These are phyloP conservation scores for Albugo candida DNA, from an alignment of 352 stramenopile species.

Conservation along the genomic window DNA sequence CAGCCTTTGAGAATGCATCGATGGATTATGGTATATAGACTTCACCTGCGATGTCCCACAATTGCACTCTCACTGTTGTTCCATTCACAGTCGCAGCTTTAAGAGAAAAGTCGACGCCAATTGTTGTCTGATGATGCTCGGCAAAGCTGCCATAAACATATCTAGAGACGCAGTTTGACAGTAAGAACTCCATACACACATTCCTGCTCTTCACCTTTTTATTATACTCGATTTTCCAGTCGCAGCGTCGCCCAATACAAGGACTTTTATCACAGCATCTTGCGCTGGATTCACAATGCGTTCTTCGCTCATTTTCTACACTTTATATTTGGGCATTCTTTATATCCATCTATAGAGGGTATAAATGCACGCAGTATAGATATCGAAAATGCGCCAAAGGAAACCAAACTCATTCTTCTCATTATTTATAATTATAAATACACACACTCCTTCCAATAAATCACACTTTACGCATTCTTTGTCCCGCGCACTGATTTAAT, in stretches of 20 bases:
- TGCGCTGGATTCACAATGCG: slow-evolving; percentile 36
- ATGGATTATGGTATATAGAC: background rate
- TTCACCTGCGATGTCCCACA: slow-evolving; percentile 83
- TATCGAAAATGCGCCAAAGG: too few species aligned
- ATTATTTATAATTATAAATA: too few species aligned
- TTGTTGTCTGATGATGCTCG: slow-evolving; percentile 83
- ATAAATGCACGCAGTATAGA: too few species aligned
- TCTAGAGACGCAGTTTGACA: slow-evolving; percentile 10
- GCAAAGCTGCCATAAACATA: slow-evolving; percentile 83
- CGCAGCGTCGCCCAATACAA: slow-evolving; percentile 79
- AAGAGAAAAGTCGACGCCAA: slow-evolving; percentile 84
- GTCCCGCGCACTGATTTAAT: slow-evolving; percentile 47
- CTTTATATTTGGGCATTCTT: too few species aligned
- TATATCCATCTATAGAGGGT: too few species aligned
- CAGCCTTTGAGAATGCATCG: background rate
- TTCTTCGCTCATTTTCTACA: too few species aligned
- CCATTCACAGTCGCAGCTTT: slow-evolving; percentile 76
- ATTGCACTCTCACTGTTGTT: slow-evolving; percentile 79
- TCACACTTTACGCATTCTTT: slow-evolving; percentile 30
- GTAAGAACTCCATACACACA: background rate
- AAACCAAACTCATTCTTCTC: too few species aligned
- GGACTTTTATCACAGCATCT: slow-evolving; percentile 82
- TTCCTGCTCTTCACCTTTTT: slow-evolving; percentile 29
- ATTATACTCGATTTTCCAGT: slow-evolving; percentile 89
- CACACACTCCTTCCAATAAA: too few species aligned